A percentile compares a stretch with the other conserved stretches of the same genome.
Conservation (phyloP, 495 filamentous ascomycete genomes). For the Bathelium albidoporum region DNA sequence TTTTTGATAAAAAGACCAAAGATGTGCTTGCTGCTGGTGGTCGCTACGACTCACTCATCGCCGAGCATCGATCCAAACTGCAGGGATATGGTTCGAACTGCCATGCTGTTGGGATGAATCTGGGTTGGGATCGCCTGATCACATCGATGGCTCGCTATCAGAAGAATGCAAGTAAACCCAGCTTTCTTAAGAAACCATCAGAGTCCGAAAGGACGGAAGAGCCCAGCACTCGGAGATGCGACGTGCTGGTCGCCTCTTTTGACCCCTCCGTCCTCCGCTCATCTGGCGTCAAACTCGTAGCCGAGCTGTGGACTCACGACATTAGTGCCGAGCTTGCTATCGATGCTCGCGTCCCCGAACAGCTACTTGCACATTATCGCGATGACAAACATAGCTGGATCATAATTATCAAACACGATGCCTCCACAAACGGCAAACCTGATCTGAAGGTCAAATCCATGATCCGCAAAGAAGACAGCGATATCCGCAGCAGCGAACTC, state of each 20-base stretch:
- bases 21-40: constrained; percentile 92
- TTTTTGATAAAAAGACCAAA: constrained; percentile 74
- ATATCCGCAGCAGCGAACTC: constrained; percentile 65
- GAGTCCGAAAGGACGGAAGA: constrained; percentile 26
- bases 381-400: constrained; percentile 77
- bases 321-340: constrained; percentile 86
- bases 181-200: constrained; percentile 54
- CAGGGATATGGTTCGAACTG: constrained; percentile 35
- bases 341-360: constrained; percentile 52
- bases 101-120: constrained; percentile 85
- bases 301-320: constrained; percentile 69
- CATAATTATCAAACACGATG: constrained; percentile 74
- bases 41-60: constrained; percentile 79
- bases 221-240: constrained; percentile 40
- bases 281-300: constrained; percentile 60
- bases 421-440: constrained; percentile 41
- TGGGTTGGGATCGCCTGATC: constrained; percentile 76
- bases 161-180: constrained; percentile 43
- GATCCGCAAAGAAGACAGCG: constrained; percentile 68
- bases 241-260: constrained; percentile 82
- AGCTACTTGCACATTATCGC: constrained; percentile 53
- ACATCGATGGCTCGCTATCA: constrained; percentile 55
- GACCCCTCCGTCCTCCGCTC: constrained; percentile 67
- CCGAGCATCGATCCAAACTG: constrained; percentile 53
- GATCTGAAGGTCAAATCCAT: constrained; percentile 67